Percentiles rank a stretch among this genome's conserved stretches.
phyloP scores from a whole-genome alignment of 1,284 basidiomycete species.

The Ustilago vetiveriae region DNA sequence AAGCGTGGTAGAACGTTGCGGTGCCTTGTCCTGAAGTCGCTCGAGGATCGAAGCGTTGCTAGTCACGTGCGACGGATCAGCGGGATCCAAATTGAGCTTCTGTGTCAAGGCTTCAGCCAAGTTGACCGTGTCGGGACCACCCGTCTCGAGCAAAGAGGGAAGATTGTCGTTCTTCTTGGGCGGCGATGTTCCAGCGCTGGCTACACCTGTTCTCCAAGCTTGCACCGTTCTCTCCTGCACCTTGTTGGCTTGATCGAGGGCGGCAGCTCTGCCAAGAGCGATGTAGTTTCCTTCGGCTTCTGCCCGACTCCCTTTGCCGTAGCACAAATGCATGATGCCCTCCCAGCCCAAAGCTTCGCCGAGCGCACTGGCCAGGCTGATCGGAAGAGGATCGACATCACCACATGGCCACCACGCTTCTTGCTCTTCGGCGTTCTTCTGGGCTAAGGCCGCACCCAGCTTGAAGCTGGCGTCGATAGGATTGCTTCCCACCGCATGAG shows the following conservation, averaged over 20 bases:
- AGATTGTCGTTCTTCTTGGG: slow-evolving; percentile 8
- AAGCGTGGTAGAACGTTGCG: slow-evolving; percentile 18
- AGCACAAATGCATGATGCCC: slow-evolving; percentile 64
- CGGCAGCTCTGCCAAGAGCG: slow-evolving; percentile 57
- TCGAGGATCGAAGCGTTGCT: slow-evolving; percentile 21
- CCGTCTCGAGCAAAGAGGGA: slow-evolving; percentile 7
- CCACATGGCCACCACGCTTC: slow-evolving; percentile 58
- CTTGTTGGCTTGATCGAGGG: slow-evolving; percentile 44
- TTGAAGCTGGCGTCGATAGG: slow-evolving; percentile 45
- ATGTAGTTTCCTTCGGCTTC: slow-evolving; percentile 37
- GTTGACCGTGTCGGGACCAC: slow-evolving; percentile 1
- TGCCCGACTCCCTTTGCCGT: slow-evolving; percentile 54
- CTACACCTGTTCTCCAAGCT: slow-evolving; percentile 52
- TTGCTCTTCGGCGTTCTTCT: slow-evolving; percentile 26
- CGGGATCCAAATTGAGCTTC: slow-evolving; percentile 25
- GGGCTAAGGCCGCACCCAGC: slow-evolving; percentile 19
- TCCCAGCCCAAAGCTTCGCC: slow-evolving; percentile 63
- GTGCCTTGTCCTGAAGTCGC: slow-evolving; percentile 18
- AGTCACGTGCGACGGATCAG: neutral
- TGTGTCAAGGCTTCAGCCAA: slow-evolving; percentile 12
- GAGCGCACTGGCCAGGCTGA: slow-evolving; percentile 53
- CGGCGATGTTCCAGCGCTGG: slow-evolving; percentile 35
- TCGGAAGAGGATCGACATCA: slow-evolving; percentile 54
- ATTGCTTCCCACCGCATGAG: slow-evolving; percentile 15
- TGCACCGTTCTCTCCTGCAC: slow-evolving; percentile 44